These are phyloP conservation scores for Dioscorea alata DNA, from an alignment of 106 monocot genomes.

Conservation along the genomic window DNA sequence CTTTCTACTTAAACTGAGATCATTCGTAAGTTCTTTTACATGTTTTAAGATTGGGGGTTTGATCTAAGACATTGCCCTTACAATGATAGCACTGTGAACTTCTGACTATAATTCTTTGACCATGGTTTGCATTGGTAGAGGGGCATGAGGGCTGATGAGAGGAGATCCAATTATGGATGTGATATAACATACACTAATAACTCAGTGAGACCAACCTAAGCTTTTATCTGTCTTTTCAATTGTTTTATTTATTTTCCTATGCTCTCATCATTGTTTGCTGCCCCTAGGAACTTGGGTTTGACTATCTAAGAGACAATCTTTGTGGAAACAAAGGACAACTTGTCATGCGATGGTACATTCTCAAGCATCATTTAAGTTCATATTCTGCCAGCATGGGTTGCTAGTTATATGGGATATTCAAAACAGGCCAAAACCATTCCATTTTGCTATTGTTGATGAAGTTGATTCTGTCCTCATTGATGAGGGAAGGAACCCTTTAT, in stretches of 20 bases:
- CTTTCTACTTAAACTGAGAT: neutral
- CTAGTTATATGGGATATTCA: neutral
- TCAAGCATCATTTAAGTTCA: neutral
- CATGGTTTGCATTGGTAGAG: slow-evolving; percentile 40
- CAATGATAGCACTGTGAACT: neutral
- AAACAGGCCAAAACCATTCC: slow-evolving; percentile 84
- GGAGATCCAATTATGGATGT: slow-evolving; percentile 82
- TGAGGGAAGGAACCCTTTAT: slow-evolving; percentile 94
- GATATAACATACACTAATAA: slow-evolving; percentile 99
- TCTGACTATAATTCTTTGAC: neutral
- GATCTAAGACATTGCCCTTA: neutral
- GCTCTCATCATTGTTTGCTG: neutral
- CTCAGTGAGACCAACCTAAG: slow-evolving; percentile 43
- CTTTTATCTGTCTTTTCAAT: too few species aligned
- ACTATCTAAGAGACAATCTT: slow-evolving; percentile 96
- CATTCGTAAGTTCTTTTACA: neutral
- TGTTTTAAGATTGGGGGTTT: neutral
- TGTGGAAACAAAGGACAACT: slow-evolving; percentile 70
- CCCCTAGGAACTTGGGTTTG: slow-evolving; percentile 91
- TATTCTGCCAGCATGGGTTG: neutral
- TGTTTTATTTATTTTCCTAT: neutral
- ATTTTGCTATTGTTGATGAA: slow-evolving; percentile 99
- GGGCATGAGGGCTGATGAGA: slow-evolving; percentile 71
- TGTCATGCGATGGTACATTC: slow-evolving; percentile 96
- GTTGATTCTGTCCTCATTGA: slow-evolving; percentile 99